Percentiles rank a stretch among this genome's conserved stretches.
These are phyloP conservation scores for Porogramme epimiltina DNA, from an alignment of 1,284 basidiomycete genomes.

Conservation along the genomic window DNA sequence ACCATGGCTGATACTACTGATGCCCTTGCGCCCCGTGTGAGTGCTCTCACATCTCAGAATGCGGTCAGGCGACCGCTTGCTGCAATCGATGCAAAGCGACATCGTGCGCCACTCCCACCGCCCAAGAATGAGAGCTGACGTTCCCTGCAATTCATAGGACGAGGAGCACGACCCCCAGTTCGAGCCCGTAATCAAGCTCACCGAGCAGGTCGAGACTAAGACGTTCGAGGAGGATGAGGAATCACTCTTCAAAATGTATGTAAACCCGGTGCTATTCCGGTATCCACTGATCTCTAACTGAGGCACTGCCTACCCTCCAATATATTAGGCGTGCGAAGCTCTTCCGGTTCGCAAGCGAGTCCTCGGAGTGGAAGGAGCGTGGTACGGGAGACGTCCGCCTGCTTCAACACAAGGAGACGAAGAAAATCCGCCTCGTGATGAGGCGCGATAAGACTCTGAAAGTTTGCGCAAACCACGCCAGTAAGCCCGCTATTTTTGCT, in stretches of 20 bases:
- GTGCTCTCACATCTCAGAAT: constrained; percentile 28
- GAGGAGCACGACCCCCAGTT: constrained; percentile 91
- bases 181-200: constrained; percentile 96
- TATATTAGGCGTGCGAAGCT: constrained; percentile 91
- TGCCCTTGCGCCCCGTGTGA: constrained; percentile 70
- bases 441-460: constrained; percentile 99
- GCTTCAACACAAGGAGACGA: constrained; percentile 84
- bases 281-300: constrained; percentile 14
- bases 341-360: constrained; percentile 88
- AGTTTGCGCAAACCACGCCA: constrained; percentile 97
- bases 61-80: constrained; percentile 17
- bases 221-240: constrained; percentile 96
- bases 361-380: constrained; percentile 96
- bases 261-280: constrained; percentile 15
- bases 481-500: constrained; percentile 53
- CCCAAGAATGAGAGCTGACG: constrained; percentile 14
- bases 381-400: constrained; percentile 93
- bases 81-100: constrained; percentile 30
- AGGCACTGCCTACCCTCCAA: constrained; percentile 23
- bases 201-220: constrained; percentile 94
- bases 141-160: constrained; percentile 46
- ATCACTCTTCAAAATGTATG: constrained; percentile 95
- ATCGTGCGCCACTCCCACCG: constrained; percentile 21
- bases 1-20: constrained; percentile 61
- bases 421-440: constrained; percentile 98